Percentiles rank a stretch among this genome's conserved stretches.
phyloP scores from a whole-genome alignment of 768 basidiomycete genomes.

The Tylopilus felleus region DNA sequence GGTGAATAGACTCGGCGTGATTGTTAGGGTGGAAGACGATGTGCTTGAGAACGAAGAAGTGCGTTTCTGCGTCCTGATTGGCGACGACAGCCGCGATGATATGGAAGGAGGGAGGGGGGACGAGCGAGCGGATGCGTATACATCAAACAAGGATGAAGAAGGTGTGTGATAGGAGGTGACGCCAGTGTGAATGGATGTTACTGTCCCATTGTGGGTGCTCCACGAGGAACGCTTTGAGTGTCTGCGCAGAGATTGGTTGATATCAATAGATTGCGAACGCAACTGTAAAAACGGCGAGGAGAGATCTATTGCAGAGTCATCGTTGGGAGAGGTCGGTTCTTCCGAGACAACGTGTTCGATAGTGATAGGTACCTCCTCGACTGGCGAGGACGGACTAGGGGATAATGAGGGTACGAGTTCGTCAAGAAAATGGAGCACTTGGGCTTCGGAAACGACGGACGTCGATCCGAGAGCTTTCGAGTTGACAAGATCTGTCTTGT shows the following conservation, averaged over 20 bases:
- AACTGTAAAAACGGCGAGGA: slow-evolving; percentile 22
- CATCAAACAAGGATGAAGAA: slow-evolving; percentile 70
- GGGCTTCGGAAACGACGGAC: slow-evolving; percentile 33
- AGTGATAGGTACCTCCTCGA: slow-evolving; percentile 12
- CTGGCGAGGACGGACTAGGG: slow-evolving; percentile 6
- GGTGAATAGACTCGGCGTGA: slow-evolving; percentile 58
- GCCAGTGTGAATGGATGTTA: slow-evolving; percentile 55
- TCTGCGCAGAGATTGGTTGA: slow-evolving; percentile 26
- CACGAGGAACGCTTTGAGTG: slow-evolving; percentile 45
- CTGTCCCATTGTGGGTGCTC: slow-evolving; percentile 45
- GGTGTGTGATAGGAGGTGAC: slow-evolving; percentile 74
- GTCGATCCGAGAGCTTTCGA: slow-evolving; percentile 11
- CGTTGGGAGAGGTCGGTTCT: slow-evolving; percentile 6
- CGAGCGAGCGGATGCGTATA: slow-evolving; percentile 56
- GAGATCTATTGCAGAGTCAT: slow-evolving; percentile 13
- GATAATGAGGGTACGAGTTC: slow-evolving; percentile 48
- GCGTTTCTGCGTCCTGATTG: slow-evolving; percentile 30
- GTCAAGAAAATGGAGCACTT: slow-evolving; percentile 54
- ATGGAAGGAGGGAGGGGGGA: slow-evolving; percentile 46
- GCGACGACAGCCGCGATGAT: slow-evolving; percentile 28
- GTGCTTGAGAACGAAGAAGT: slow-evolving; percentile 37
- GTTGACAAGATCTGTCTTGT: slow-evolving; percentile 63
- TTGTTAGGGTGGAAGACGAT: slow-evolving; percentile 46
- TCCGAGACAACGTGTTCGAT: slow-evolving; percentile 14
- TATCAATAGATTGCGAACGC: slow-evolving; percentile 21